Conservation (phyloP, 2,329 filamentous ascomycete species). For the Ophiostoma sp. region DNA sequence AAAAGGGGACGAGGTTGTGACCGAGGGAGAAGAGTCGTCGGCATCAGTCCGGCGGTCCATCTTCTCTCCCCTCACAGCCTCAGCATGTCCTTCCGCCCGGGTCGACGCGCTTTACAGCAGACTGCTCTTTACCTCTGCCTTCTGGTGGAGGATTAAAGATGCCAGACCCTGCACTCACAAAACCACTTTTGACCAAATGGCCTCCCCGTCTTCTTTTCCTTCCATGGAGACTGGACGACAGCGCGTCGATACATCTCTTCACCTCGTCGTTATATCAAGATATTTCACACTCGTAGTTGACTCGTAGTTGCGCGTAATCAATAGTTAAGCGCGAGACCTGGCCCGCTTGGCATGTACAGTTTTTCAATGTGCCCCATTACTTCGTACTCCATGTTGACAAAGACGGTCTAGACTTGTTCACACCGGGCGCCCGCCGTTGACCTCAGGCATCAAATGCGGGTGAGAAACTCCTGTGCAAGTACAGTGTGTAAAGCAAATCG, state of each 20-base stretch:
- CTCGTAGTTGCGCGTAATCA: not conserved
- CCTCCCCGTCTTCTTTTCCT: constrained; percentile 13
- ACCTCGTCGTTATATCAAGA: not conserved
- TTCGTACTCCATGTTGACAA: not conserved
- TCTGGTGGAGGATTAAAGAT: not conserved
- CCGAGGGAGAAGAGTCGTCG: not conserved
- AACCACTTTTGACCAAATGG: constrained; percentile 22
- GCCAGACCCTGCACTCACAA: not conserved
- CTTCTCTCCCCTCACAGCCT: not conserved
- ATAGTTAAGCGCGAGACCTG: not conserved
- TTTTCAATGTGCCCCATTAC: not conserved
- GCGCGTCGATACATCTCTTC: constrained; percentile 21
- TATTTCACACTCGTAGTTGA: not conserved
- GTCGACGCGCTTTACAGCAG: constrained; percentile 6
- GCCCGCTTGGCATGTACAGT: not conserved
- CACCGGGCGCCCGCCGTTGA: too few relatives aligned
- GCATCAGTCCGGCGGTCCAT: not conserved
- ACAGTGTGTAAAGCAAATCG: not conserved
- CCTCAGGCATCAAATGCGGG: constrained; percentile 6
- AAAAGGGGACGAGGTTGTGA: not conserved
- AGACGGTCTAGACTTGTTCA: not conserved
- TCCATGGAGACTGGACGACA: constrained; percentile 11
- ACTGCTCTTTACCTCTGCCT: not conserved
- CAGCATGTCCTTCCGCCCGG: not conserved
- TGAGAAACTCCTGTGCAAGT: not conserved